Evolutionary conservation across 208 protist genomes (phyloP), one percentile per base, ranked within the genome.

Genomic region (Acanthamoeba royreba): DNA sequence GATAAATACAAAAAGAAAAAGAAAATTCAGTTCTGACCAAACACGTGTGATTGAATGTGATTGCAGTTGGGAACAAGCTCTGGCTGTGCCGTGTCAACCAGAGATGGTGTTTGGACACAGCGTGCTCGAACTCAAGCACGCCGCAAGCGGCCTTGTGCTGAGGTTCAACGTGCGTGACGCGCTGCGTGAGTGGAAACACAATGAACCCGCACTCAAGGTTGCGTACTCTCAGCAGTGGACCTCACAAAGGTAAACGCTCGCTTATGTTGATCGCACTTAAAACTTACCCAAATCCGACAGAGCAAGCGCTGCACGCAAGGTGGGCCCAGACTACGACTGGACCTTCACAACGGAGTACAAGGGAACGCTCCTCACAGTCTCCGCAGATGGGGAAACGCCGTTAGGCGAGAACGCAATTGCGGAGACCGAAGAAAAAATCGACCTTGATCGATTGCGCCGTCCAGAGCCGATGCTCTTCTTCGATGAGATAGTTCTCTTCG

Each of bases 41-140:
- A 7, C 46, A 53, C n/a, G n/a, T n/a, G n/a, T n/a, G n/a, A n/a
- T n/a, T n/a, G n/a, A n/a, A n/a, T n/a, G n/a, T n/a, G n/a, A n/a
- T n/a, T n/a, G n/a, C 40, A 86, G 77, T 58, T 55, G 5, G 77
- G 45, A 86, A n/a, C 15, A 47, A n/a, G 40, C 28, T 28, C 77
- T 86, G 40, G 77, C 19, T 11, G 77, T 69, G 46, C 83, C 83
- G 13, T 38, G 42, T 19, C 83, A 69, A 31, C 83, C 83, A 5
- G 83, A 90, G 52, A 90, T 90, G 83, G 83, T 90, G 49, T 90
- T 90, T 66, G 83, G 83, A 87, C 49, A 90, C 49, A 72, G 38
- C 47, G 19, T 3, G 53, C 53, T 90, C 38, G 83, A 69, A 52
- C 49, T 90, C 13, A 22, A 42, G 83, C 83, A 90, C 83, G 53